phyloP scores from a whole-genome alignment of 345 rosid species.

The Citrus trifoliata region DNA sequence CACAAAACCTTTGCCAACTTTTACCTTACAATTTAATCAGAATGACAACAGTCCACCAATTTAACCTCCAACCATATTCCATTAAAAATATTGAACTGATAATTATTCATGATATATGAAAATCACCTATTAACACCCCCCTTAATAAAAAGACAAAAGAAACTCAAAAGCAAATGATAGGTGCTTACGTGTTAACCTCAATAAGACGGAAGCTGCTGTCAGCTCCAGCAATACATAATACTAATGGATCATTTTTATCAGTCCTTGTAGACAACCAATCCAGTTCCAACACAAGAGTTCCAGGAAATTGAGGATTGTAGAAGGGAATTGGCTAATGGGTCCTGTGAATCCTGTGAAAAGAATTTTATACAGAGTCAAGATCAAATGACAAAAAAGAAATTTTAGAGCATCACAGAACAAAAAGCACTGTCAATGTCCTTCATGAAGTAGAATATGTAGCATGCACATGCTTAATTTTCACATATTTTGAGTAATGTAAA shows the following conservation, averaged over 20 bases:
- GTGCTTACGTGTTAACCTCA: conserved; percentile 76
- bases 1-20: conserved; percentile 2
- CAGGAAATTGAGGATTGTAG: conserved; percentile 94
- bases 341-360: conserved; percentile 75
- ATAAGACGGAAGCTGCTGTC: conserved; percentile 93
- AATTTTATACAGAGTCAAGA: conserved; percentile 11
- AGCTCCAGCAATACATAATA: conserved; percentile 93
- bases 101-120: conserved; percentile 1
- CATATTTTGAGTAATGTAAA: background rate
- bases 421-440: background rate
- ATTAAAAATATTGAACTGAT: background rate
- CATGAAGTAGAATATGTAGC: background rate
- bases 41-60: conserved; percentile 1
- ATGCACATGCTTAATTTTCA: background rate
- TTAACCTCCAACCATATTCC: background rate
- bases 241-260: conserved; percentile 78
- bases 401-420: background rate
- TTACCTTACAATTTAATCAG: conserved; percentile 1
- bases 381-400: conserved; percentile 1
- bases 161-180: conserved; percentile 3
- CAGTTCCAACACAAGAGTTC: conserved; percentile 93
- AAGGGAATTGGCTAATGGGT: conserved; percentile 95
- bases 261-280: conserved; percentile 90
- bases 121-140: background rate
- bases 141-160: background rate